Conservation (phyloP, 106 monocot genomes). For the Gastrodia elata region DNA sequence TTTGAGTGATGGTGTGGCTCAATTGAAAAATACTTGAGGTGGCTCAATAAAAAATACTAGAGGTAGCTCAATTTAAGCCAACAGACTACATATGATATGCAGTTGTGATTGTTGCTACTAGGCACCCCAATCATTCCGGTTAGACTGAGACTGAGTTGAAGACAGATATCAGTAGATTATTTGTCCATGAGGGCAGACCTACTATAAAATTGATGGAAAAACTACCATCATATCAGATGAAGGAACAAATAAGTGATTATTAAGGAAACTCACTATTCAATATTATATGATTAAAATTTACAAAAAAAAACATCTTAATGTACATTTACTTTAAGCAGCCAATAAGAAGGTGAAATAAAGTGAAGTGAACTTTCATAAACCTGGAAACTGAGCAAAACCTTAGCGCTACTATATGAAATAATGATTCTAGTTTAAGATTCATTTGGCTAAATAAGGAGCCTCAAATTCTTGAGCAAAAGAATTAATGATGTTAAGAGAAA, state of each 20-base stretch:
- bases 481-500: too few species aligned
- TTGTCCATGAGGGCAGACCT: background rate
- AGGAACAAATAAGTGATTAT: background rate
- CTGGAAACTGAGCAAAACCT: background rate
- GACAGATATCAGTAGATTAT: background rate
- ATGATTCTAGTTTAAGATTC: background rate
- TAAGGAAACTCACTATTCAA: background rate
- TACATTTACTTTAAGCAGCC: background rate
- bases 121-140: background rate
- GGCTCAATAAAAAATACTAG: background rate
- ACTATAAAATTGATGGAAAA: background rate
- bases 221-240: background rate
- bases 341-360: background rate
- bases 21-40: too few species aligned
- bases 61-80: background rate
- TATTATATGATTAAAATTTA: background rate
- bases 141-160: background rate
- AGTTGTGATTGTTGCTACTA: background rate
- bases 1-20: too few species aligned
- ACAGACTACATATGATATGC: background rate
- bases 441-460: background rate
- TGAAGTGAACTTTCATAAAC: background rate
- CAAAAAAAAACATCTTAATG: background rate
- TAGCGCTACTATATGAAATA: background rate
- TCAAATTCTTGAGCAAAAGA: background rate